Conservation (phyloP, 1,284 basidiomycete genomes). For the Marasmius oreades region DNA sequence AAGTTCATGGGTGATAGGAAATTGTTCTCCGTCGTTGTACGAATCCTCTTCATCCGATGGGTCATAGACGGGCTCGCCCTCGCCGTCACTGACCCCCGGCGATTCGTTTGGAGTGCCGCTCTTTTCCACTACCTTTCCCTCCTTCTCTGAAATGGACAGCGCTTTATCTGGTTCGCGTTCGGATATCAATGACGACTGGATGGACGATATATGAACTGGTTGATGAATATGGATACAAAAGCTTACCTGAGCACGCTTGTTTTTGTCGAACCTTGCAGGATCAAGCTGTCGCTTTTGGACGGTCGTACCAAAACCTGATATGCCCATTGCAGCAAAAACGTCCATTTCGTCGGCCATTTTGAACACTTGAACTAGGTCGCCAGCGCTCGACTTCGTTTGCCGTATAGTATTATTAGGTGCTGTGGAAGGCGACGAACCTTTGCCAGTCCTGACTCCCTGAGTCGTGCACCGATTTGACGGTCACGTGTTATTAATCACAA, state of each 20-base stretch:
- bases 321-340: slow-evolving; percentile 76
- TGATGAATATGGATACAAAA: slow-evolving; percentile 16
- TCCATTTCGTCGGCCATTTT: slow-evolving; percentile 57
- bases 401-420: neutral
- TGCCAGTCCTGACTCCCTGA: too few species aligned
- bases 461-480: neutral
- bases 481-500: neutral
- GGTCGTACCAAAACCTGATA: slow-evolving; percentile 74
- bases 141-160: neutral
- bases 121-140: neutral
- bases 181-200: neutral
- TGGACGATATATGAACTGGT: neutral
- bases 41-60: slow-evolving; percentile 44
- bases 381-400: neutral
- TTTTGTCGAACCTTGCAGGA: slow-evolving; percentile 70
- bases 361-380: neutral
- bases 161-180: neutral
- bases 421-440: neutral
- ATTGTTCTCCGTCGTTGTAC: slow-evolving; percentile 47
- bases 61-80: slow-evolving; percentile 64
- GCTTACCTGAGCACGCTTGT: slow-evolving; percentile 52
- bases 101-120: neutral
- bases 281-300: slow-evolving; percentile 63
- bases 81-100: slow-evolving; percentile 16
- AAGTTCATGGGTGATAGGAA: slow-evolving; percentile 88